Base-by-base conservation (phyloP, 2,329 filamentous ascomycete genomes). In the Lasiodiplodia sp. region DNA sequence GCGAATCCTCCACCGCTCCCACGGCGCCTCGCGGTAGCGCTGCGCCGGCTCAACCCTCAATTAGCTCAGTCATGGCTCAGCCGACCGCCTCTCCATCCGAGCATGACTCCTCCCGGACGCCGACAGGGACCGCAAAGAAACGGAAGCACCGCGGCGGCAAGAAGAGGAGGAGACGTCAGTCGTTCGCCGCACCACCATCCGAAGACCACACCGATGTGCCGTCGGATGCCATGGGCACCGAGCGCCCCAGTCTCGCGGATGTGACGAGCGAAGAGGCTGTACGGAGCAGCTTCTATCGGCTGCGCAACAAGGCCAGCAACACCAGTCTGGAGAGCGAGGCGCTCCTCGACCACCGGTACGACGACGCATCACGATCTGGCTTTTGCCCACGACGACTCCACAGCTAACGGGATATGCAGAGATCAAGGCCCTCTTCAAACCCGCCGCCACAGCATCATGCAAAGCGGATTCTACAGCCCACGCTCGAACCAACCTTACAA, bases 301-400 rank as follows among this genome's bases (percentile, higher is more conserved):
- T 87, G 64, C 75, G 76, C n/a, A 79, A 75, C 57, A 93, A 92
- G 76, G 77, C 90, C 71, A 98, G 95, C 81, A 90, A 87, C 74
- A 94, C 92, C 0, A 98, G 95, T 79, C 83, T 98, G 71, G 95
- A 97, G 73, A 97, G 94, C 78, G 91, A 97, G 77, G 90, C 88
- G 8, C 83, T 98, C 72, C 83, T 98, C 21, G 95, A 98, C 80
- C 95, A 98, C 79, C 88, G 93, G 89, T 92, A 81, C 10, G 60
- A 64, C 2, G 21, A 64, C 2, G 31, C 60, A 64, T 51, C 58
- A 44, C 40, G 44, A 63, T 28, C 51, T 44, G 51, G 10, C 2
- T 7, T 18, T 28, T 49, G 18, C 40, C 58, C 28, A 23, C 7
- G 4, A 28, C 28, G 3, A 4, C 60, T 23, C 3, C 7, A 12